Conservation (phyloP, 1,284 basidiomycete genomes). For the Veloboletus limbatus region DNA sequence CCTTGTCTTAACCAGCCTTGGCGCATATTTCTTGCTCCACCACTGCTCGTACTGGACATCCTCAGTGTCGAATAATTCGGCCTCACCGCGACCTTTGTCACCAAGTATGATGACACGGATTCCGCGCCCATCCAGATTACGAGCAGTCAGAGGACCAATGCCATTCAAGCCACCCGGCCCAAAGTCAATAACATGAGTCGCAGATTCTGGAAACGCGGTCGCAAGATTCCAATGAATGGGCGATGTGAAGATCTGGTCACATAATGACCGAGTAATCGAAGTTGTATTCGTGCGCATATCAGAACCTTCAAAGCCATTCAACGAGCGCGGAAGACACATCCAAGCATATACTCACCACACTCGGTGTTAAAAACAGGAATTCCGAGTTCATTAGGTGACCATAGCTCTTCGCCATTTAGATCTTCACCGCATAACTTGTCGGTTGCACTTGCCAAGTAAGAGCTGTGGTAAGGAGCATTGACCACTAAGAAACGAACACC, state of each 20-base stretch:
- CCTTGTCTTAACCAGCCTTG: constrained; percentile 87
- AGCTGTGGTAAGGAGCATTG: constrained; percentile 93
- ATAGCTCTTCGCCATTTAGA: constrained; percentile 76
- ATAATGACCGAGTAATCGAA: constrained; percentile 80
- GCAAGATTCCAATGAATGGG: constrained; percentile 94
- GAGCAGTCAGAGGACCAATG: constrained; percentile 87
- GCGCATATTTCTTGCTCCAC: constrained; percentile 89
- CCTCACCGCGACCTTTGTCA: constrained; percentile 81
- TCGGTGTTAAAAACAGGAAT: constrained; percentile 94
- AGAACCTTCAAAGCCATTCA: constrained; percentile 52
- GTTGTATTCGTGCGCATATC: constrained; percentile 69
- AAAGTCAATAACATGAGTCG: constrained; percentile 95
- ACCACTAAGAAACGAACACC: constrained; percentile 92
- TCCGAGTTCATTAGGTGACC: constrained; percentile 70
- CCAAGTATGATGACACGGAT: constrained; percentile 86
- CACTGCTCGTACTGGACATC: constrained; percentile 77
- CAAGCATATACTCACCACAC: constrained; percentile 57
- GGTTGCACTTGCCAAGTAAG: constrained; percentile 77
- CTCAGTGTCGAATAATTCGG: constrained; percentile 76
- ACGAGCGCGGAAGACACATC: constrained; percentile 8
- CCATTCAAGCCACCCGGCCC: constrained; percentile 94
- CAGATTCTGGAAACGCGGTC: constrained; percentile 82
- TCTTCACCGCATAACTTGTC: constrained; percentile 76
- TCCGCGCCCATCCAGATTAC: constrained; percentile 91
- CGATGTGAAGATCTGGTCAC: constrained; percentile 89